Evolutionary conservation across 306 rosid species (phyloP).

Genomic region (Acacia crassicarpa): DNA sequence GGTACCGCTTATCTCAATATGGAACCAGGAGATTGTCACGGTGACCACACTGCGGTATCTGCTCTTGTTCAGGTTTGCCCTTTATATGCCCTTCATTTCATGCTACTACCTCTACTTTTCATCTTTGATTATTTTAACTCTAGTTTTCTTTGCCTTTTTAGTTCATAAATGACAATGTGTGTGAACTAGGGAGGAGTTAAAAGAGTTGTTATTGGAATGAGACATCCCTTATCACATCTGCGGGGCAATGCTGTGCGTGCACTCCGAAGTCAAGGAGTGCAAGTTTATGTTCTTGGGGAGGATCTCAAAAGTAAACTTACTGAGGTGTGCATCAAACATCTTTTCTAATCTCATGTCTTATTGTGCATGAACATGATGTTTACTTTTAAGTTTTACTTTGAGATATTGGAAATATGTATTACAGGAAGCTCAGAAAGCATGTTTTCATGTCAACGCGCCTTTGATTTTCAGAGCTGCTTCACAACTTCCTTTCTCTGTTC

Average conservation of each 20-base stretch:
- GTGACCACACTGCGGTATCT: constrained; percentile 75
- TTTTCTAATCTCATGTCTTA: neutral
- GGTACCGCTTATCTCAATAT: constrained; percentile 80
- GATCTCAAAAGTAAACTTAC: constrained; percentile 59
- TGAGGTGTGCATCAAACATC: constrained; percentile 50
- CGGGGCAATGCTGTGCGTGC: constrained; percentile 82
- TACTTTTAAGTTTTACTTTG: neutral
- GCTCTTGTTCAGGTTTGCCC: constrained; percentile 71
- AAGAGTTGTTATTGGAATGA: constrained; percentile 87
- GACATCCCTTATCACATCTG: constrained; percentile 86
- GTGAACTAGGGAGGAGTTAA: constrained; percentile 78
- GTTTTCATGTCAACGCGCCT: constrained; percentile 86
- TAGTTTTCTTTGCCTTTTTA: constrained; percentile 27
- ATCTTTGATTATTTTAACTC: neutral
- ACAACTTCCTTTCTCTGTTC: constrained; percentile 81
- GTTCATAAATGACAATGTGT: constrained; percentile 37
- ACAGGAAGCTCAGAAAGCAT: constrained; percentile 81
- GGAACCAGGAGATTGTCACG: constrained; percentile 94
- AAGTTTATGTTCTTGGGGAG: constrained; percentile 86
- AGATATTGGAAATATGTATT: neutral
- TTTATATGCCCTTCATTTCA: neutral
- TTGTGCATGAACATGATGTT: neutral
- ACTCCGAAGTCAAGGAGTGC: constrained; percentile 73
- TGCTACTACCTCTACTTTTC: neutral
- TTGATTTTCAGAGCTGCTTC: constrained; percentile 86